Percentiles rank a stretch among this genome's conserved stretches.
phyloP scores from a whole-genome alignment of 176 grass and related monocot species.

The Alloteropsis semialata region DNA sequence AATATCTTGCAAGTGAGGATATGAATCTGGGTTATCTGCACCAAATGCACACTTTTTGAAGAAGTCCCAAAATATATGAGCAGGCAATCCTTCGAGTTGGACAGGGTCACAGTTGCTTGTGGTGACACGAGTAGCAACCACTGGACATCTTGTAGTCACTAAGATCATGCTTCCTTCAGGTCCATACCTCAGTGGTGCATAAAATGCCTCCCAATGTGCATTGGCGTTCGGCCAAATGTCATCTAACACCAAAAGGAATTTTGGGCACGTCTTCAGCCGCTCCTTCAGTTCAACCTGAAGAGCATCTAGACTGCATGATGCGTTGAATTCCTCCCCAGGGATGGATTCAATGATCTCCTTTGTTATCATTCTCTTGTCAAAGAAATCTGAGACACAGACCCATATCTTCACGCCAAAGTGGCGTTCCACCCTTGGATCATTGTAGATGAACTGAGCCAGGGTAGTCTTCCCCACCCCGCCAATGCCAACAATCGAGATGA shows the following conservation, averaged over 20 bases:
- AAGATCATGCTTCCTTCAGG: conserved; percentile 30
- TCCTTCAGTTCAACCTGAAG: not conserved
- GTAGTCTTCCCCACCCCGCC: conserved; percentile 2
- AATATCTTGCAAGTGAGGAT: conserved; percentile 4
- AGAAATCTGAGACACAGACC: conserved; percentile 15
- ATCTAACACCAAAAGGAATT: not conserved
- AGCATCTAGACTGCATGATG: not conserved
- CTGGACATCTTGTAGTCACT: conserved; percentile 12
- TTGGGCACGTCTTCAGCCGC: not conserved
- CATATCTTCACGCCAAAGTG: not conserved
- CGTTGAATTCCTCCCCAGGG: not conserved
- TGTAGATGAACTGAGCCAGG: not conserved
- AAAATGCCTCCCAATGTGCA: not conserved
- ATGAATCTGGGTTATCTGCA: not conserved
- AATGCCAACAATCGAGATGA: not conserved
- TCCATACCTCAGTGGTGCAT: too few relatives aligned
- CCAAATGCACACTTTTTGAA: conserved; percentile 24
- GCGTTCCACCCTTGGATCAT: not conserved
- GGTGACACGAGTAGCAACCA: not conserved
- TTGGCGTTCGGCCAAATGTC: not conserved
- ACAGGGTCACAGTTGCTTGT: not conserved
- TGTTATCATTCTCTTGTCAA: conserved; percentile 3
- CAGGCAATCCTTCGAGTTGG: not conserved
- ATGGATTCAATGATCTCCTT: not conserved
- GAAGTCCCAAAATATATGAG: not conserved